Base-by-base conservation (phyloP, 805 yeast genomes). In the Lipomyces chichibuensis region DNA sequence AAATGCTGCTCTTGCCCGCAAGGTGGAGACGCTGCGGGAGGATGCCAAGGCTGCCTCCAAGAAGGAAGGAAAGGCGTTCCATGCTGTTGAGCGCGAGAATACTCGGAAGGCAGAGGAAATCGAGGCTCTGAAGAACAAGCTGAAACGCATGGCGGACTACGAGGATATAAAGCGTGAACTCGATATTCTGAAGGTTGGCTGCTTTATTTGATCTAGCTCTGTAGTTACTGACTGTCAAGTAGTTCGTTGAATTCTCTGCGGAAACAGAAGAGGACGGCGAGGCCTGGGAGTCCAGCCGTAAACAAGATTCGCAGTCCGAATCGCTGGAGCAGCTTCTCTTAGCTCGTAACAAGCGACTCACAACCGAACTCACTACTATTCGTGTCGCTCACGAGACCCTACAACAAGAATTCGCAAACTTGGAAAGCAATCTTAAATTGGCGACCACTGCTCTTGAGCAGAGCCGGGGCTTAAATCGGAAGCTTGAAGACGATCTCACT, bases 111-210 rank as follows among this genome's bases (percentile, higher is more conserved):
- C 77, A n/a, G 76, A 77, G 17, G 94, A 89, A 75, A 76, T 85
- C 32, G 80, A 80, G 9, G 75, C 76, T 3, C 79, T 90, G 70
- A 85, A 84, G 73, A 78, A 79, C 32, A 84, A 84, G 64, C 74
- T 89, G 56, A 79, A 79, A 2, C 76, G 80, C 39, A 85, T 87
- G 61, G 78, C 83, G 1, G 97, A 92, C 75, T 92, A 93, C 77
- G 92, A 90, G 62, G 92, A 91, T 69, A 76, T 92, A 59, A 92
- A 91, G 75, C 84, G 85, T 60, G 97, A 93, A 74, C 80, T 93
- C 70, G 84, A 83, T 23, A 84, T 92, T 32, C 76, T 92, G 67
- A 87, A 89, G 75, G 87, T 88, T 69, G 88, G 92, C 51, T 91
- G 90, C 73, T 89, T 92, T 78, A 52, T 25, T 93, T 93, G 2